Evolutionary conservation across 148 eudicot genomes (phyloP), one percentile per base, ranked within the genome.

Genomic region (Dysphania ambrosioides): DNA sequence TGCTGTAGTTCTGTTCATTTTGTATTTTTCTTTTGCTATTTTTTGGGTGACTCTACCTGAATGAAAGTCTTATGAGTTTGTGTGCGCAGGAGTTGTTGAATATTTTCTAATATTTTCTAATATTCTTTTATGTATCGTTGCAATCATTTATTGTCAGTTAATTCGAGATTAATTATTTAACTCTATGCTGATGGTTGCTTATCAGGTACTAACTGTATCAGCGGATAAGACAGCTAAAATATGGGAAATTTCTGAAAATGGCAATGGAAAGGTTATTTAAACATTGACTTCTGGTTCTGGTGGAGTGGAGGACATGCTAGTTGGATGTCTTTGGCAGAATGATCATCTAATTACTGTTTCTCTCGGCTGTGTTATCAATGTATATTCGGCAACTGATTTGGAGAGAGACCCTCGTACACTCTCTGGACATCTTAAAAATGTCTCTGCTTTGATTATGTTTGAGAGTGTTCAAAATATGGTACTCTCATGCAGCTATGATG

Each of bases 261-360:
- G 93, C 66, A 82, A 83, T 72, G 97, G 97, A 70, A 79, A 44
- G 60, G 68, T 84, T 61, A 77, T 78, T 36, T 90, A 86, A 78
- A 88, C 96, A 74, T 72, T 92, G 78, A 79, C 83, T 63, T 84
- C 92, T 72, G 91, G 89, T 74, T 87, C 93, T 63, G 97, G 96
- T 73, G 96, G 97, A 73, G 87, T 90, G 49, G 97, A 92, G 63
- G 98, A 92, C 82, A 95, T 95, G 98, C 77, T 92, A 32, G 97
- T 95, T 76, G 98, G 98, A 78, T 86, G 98, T 81, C 96, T 95
- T 67, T 95, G 98, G 98, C 96, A 87, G 81, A 95, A 95, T 82
- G 93, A 92, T 77, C 75, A 81, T 76, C 77, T 95, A 27, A 87
- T 95, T 71, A 88, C 88, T 66, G 88, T 95, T 81, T 92, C 98